Evolutionary conservation across 78 protist species (phyloP).

Genomic region (Dictyostelium firmibasis): DNA sequence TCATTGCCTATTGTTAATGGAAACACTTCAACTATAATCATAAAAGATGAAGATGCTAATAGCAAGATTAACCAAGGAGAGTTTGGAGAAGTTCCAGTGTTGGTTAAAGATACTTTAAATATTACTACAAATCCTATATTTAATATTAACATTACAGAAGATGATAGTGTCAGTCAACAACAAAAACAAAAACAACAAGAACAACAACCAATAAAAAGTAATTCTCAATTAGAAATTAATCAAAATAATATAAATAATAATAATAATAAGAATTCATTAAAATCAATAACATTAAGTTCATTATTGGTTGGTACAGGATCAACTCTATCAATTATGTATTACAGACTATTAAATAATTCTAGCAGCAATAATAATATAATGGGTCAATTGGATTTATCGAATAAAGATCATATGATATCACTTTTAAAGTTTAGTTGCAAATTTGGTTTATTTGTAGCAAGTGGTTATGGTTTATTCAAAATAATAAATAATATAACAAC

Average conservation of each 20-base stretch:
- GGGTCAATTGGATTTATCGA: background rate
- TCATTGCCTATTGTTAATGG: background rate
- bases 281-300: slow-evolving; percentile 13
- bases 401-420: background rate
- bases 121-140: background rate
- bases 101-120: background rate
- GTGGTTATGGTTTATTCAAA: slow-evolving; percentile 19
- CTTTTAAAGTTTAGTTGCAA: slow-evolving; percentile 9
- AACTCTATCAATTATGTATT: slow-evolving; percentile 18
- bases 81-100: background rate
- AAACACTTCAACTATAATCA: background rate
- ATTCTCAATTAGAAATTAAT: background rate
- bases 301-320: slow-evolving; percentile 12
- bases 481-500: background rate
- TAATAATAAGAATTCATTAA: background rate
- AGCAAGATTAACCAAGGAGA: background rate
- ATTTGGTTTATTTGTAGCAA: slow-evolving; percentile 32
- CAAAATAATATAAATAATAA: background rate
- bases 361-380: background rate
- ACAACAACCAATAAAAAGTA: background rate
- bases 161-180: background rate
- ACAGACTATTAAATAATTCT: background rate
- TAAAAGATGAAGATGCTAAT: background rate
- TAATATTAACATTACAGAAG: background rate
- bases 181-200: background rate